Base-by-base conservation (phyloP, 192 early-diverging fungal species). In the Powellomyces hirtus region DNA sequence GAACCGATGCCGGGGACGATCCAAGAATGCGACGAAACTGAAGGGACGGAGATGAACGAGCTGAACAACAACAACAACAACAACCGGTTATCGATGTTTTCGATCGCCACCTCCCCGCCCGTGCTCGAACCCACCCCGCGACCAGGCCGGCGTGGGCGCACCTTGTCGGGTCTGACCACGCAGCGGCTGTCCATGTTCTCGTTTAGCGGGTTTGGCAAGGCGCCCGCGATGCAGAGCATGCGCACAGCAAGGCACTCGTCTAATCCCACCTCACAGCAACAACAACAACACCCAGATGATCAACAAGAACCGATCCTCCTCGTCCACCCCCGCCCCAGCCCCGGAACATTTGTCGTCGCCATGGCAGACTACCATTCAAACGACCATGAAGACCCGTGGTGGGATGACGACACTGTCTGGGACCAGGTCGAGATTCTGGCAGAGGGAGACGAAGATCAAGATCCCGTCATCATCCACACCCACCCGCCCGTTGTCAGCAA, bases 201-300 rank as follows among this genome's bases (percentile, higher is more conserved):
- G 26, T 49, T 49, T 49, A 49, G 46, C 46, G 46, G 46, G 5
- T 49, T 49, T 49, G 46, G 46, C 46, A 49, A 49, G 14, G 46
- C 46, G 46, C 46, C 46, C n/a, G n/a, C n/a, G n/a, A n/a, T n/a
- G n/a, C n/a, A n/a, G n/a, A n/a, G 46, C 46, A 49, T 49, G n/a
- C 46, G 16, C 46, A 49, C 2, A 49, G 46, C 46, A 49, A 18
- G 4, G 46, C 46, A 18, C 10, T 18, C 5, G 46, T 24, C n/a
- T 24, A 24, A 18, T 18, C 46, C n/a, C 46, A 49, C 16, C n/a
- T 49, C 46, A 49, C 26, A 49, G 5, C 46, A 49, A 16, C 46
- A 3, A 3, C 16, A 24, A 24, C 4, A 24, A 24, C 16, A 24
- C n/a, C 16, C n/a, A n/a, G 46, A 3, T 6, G 46, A 49, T 18